phyloP scores from a whole-genome alignment of 805 yeast genomes.

The Candida manassasensis region DNA sequence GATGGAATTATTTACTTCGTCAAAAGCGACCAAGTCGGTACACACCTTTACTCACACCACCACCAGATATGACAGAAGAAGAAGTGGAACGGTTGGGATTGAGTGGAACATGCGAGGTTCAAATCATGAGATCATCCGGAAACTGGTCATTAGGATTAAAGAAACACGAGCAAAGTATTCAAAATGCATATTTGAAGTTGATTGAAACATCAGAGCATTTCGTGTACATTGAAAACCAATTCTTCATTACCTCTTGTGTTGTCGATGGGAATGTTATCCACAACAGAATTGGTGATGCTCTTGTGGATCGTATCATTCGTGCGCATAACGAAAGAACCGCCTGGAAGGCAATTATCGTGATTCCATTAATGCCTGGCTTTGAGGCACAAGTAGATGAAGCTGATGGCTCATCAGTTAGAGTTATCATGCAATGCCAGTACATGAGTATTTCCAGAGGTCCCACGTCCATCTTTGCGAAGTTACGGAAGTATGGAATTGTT shows the following conservation, averaged over 20 bases:
- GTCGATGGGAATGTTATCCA: constrained; percentile 80
- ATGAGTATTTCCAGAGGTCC: constrained; percentile 90
- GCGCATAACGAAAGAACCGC: constrained; percentile 72
- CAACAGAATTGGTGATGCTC: constrained; percentile 91
- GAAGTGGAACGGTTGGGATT: constrained; percentile 60
- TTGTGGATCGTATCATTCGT: constrained; percentile 90
- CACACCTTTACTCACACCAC: constrained; percentile 90
- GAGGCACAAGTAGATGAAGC: constrained; percentile 88
- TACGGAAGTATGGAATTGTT: constrained; percentile 72
- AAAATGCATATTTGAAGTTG: constrained; percentile 83
- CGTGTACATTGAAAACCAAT: constrained; percentile 93
- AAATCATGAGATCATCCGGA: constrained; percentile 83
- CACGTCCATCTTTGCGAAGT: constrained; percentile 78
- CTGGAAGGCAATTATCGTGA: constrained; percentile 89
- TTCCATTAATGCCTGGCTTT: constrained; percentile 98
- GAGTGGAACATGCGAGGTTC: constrained; percentile 88
- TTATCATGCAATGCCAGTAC: constrained; percentile 94
- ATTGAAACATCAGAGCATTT: constrained; percentile 92
- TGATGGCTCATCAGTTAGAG: constrained; percentile 91
- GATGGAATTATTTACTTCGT: constrained; percentile 92
- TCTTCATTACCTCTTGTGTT: constrained; percentile 84
- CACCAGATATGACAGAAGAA: constrained; percentile 74
- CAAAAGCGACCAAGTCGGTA: constrained; percentile 93
- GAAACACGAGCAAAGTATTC: constrained; percentile 83
- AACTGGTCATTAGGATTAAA: constrained; percentile 90